phyloP scores from a whole-genome alignment of 73 alveolate genomes.

The Urostyla sp. region DNA sequence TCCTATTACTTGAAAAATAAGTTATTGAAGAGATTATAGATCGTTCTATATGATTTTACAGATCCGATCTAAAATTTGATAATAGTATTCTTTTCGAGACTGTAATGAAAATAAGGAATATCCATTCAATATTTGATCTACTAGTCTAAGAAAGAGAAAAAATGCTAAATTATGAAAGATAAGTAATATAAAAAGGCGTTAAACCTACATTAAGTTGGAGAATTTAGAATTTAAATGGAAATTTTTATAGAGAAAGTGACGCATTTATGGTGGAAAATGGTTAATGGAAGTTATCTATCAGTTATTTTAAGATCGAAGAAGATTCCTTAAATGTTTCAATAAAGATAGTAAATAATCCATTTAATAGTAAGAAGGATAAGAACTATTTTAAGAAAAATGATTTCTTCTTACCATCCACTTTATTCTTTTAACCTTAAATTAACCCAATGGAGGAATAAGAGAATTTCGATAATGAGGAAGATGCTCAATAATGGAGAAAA shows the following conservation, averaged over 20 bases:
- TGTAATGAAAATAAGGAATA: slow-evolving; percentile 38
- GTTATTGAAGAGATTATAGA: slow-evolving; percentile 51
- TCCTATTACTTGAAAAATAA: slow-evolving; percentile 8
- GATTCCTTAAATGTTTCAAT: slow-evolving; percentile 36
- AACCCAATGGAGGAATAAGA: slow-evolving; percentile 42
- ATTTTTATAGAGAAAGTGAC: slow-evolving; percentile 56
- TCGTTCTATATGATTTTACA: slow-evolving; percentile 26
- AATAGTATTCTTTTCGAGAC: slow-evolving; percentile 43
- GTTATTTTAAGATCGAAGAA: slow-evolving; percentile 43
- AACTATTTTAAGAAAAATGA: slow-evolving; percentile 55
- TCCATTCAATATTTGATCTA: slow-evolving; percentile 53
- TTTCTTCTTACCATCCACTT: slow-evolving; percentile 24
- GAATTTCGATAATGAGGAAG: background rate
- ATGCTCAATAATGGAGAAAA: background rate
- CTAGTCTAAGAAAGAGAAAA: slow-evolving; percentile 32
- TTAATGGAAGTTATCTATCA: slow-evolving; percentile 39
- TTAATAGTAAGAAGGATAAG: slow-evolving; percentile 33
- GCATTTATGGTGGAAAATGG: slow-evolving; percentile 53
- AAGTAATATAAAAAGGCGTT: background rate
- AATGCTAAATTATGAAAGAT: slow-evolving; percentile 5
- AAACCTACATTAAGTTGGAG: slow-evolving; percentile 58
- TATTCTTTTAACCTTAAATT: background rate
- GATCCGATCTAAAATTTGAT: slow-evolving; percentile 45
- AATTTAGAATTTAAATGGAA: slow-evolving; percentile 32
- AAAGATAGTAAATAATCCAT: slow-evolving; percentile 53